Evolutionary conservation across 192 early-diverging fungal species (phyloP).

Genomic region (Podila clonocystis): DNA sequence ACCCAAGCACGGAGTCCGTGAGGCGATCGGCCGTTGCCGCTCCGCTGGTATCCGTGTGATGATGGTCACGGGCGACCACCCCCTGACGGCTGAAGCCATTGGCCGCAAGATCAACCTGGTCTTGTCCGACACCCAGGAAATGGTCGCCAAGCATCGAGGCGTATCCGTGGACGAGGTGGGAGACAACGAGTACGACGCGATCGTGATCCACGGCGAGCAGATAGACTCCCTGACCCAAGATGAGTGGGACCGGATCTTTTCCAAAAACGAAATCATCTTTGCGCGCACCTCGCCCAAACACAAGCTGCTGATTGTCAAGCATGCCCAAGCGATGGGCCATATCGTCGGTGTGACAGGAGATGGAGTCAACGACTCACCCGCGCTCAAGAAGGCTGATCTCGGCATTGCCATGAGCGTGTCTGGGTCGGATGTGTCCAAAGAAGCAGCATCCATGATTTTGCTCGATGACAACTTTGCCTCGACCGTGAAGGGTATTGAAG

Average conservation of each 20-base stretch:
- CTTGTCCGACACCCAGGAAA: constrained; percentile 85
- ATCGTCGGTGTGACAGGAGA: constrained; percentile 98
- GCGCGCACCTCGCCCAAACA: constrained; percentile 96
- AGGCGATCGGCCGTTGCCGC: constrained; percentile 94
- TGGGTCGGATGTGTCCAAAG: constrained; percentile 96
- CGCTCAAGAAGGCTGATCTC: constrained; percentile 95
- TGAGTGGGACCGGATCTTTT: constrained; percentile 95
- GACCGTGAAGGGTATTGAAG: constrained; percentile 89
- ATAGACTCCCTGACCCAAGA: constrained; percentile 82
- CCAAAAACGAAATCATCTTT: constrained; percentile 96
- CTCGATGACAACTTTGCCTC: constrained; percentile 99
- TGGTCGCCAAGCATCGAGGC: constrained; percentile 76
- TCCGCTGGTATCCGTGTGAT: constrained; percentile 95
- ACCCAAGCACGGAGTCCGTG: constrained; percentile 98
- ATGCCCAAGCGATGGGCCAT: constrained; percentile 88
- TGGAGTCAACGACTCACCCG: constrained; percentile 97
- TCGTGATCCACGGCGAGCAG: constrained; percentile 93
- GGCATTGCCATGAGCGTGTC: constrained; percentile 98
- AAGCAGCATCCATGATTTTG: constrained; percentile 96
- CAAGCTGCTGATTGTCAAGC: constrained; percentile 97
- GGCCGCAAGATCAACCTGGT: constrained; percentile 97
- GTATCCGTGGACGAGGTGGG: constrained; percentile 67
- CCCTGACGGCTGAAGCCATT: constrained; percentile 96
- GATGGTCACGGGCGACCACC: constrained; percentile 99
- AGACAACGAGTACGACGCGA: constrained; percentile 87